A percentile compares a stretch with the other conserved stretches of the same genome.
phyloP scores from a whole-genome alignment of 148 eudicot genomes.

The Rhododendron griersonianum region DNA sequence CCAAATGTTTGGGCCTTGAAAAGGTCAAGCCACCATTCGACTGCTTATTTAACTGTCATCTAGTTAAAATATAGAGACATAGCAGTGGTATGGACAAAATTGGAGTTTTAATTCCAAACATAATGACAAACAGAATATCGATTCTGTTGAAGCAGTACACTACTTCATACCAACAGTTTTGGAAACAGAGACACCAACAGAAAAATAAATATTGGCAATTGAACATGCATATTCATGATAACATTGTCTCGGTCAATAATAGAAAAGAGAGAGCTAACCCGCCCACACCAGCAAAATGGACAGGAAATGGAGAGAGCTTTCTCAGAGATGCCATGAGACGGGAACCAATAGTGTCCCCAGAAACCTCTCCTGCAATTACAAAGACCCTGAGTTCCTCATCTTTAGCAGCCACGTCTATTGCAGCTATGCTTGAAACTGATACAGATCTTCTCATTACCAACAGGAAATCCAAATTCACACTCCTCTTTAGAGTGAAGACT shows the following conservation, averaged over 20 bases:
- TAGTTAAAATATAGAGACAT: too few species aligned
- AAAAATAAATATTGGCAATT: background rate
- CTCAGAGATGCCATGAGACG: conserved; percentile 76
- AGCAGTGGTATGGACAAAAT: too few species aligned
- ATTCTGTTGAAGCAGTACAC: background rate
- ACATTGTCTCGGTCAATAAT: background rate
- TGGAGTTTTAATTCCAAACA: too few species aligned
- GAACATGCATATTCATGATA: background rate
- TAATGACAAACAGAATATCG: background rate
- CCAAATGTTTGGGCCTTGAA: too few species aligned
- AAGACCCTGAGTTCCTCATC: conserved; percentile 92
- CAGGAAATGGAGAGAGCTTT: conserved; percentile 77
- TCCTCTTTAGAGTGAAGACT: too few species aligned
- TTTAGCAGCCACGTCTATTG: conserved; percentile 61
- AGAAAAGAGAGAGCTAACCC: conserved; percentile 39
- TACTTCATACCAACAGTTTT: background rate
- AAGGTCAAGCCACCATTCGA: too few species aligned
- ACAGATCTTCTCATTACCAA: conserved; percentile 34
- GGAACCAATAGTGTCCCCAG: conserved; percentile 80
- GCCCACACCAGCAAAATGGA: conserved; percentile 81
- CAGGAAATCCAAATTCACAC: conserved; percentile 9
- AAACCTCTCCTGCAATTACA: conserved; percentile 15
- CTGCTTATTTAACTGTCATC: too few species aligned
- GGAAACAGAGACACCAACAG: background rate
- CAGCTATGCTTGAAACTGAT: conserved; percentile 44